A percentile compares a stretch with the other conserved stretches of the same genome.
phyloP scores from a whole-genome alignment of 805 yeast genomes.

The Starmerella apicola region DNA sequence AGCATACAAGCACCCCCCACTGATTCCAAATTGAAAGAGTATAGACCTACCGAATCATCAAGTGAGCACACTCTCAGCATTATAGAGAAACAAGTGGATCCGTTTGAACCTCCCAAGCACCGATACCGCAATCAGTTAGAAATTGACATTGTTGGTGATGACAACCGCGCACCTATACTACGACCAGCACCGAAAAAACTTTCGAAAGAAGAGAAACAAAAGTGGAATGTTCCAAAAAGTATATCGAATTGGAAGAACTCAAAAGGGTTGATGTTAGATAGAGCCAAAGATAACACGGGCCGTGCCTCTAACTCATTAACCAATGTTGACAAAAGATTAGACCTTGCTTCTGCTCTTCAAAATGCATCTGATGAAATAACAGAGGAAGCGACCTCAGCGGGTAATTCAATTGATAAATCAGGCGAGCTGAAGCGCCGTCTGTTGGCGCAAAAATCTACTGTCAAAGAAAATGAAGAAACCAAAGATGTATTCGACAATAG shows the following conservation, averaged over 20 bases:
- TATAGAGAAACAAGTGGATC: conserved; percentile 60
- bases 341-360: conserved; percentile 57
- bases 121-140: conserved; percentile 35
- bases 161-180: conserved; percentile 37
- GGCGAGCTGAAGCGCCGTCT: conserved; percentile 37
- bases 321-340: conserved; percentile 46
- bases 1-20: conserved; percentile 33
- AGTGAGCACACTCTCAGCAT: conserved; percentile 44
- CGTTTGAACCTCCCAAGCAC: conserved; percentile 72
- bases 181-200: conserved; percentile 39
- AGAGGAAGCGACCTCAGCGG: conserved; percentile 43
- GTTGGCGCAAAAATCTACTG: conserved; percentile 11
- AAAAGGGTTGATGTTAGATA: conserved; percentile 69
- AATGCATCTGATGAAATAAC: conserved; percentile 24
- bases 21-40: too few species aligned
- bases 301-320: background rate
- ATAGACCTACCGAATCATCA: conserved; percentile 31
- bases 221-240: conserved; percentile 84
- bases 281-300: background rate
- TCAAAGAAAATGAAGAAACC: conserved; percentile 27
- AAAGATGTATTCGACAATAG: conserved; percentile 49
- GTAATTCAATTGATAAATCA: conserved; percentile 1
- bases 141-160: conserved; percentile 1
- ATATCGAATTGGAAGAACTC: conserved; percentile 94
- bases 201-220: conserved; percentile 58